A percentile compares a stretch with the other conserved stretches of the same genome.
These are phyloP conservation scores for Acanthamoeba sp. DNA, from an alignment of 208 protist species.

Conservation along the genomic window DNA sequence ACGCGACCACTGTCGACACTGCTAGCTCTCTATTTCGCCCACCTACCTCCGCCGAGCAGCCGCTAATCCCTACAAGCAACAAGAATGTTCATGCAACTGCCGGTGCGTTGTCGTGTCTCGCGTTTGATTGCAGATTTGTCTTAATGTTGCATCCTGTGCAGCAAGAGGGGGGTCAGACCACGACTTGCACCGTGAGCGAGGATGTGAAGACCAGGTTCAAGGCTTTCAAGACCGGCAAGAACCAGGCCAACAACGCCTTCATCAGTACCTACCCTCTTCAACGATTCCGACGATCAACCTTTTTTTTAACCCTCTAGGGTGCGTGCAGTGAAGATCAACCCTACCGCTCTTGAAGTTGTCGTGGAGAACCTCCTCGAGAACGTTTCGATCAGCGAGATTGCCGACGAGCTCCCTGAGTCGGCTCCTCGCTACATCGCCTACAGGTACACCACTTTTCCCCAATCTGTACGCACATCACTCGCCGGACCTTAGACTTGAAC, in stretches of 20 bases:
- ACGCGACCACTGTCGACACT: not conserved
- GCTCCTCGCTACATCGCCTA: slow-evolving; percentile 71
- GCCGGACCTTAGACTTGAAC: not conserved
- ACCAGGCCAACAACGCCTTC: slow-evolving; percentile 68
- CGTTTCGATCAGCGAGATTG: not conserved
- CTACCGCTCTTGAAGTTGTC: slow-evolving; percentile 9
- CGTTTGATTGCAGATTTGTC: not conserved
- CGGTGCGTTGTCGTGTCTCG: not conserved
- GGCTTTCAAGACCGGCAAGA: slow-evolving; percentile 65
- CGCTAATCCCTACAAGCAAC: not conserved
- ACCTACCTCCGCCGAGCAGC: not conserved
- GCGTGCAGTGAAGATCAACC: slow-evolving; percentile 63
- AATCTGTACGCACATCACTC: not conserved
- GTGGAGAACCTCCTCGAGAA: slow-evolving; percentile 19
- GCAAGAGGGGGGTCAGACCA: slow-evolving; percentile 67
- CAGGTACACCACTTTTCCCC: not conserved
- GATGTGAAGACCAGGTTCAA: slow-evolving; percentile 62
- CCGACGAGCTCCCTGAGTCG: slow-evolving; percentile 27
- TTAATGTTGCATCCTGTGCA: not conserved
- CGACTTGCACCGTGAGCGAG: slow-evolving; percentile 35
- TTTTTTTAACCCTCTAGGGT: not conserved
- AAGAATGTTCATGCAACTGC: slow-evolving; percentile 52
- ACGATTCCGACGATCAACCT: not conserved
- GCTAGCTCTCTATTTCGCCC: not conserved
- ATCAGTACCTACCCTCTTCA: not conserved